phyloP scores from a whole-genome alignment of 805 yeast genomes.

The Saturnispora bothae region DNA sequence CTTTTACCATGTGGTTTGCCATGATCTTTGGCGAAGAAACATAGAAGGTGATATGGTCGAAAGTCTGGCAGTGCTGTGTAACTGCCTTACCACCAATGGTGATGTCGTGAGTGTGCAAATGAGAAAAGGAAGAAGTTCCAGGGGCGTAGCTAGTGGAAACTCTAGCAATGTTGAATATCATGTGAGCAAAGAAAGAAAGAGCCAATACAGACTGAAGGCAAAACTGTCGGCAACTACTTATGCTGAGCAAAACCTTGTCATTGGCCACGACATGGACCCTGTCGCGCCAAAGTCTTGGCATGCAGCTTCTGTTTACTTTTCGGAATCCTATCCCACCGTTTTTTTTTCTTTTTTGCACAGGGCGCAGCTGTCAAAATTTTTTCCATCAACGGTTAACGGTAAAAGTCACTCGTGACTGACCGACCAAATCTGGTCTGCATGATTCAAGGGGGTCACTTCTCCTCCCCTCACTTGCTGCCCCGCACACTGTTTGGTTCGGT shows the following conservation, averaged over 20 bases:
- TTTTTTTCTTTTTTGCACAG: background rate
- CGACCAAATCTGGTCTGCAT: too few relatives aligned
- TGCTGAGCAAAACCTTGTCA: too few relatives aligned
- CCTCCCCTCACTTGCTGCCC: too few relatives aligned
- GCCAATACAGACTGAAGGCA: too few relatives aligned
- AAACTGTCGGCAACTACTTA: too few relatives aligned
- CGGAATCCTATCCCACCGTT: background rate
- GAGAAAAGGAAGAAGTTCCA: too few relatives aligned
- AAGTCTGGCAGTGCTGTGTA: constrained; percentile 25
- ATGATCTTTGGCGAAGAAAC: constrained; percentile 63
- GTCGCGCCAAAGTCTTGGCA: background rate
- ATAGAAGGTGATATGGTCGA: constrained; percentile 59
- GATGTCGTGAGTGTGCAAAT: constrained; percentile 5
- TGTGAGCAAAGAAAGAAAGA: too few relatives aligned
- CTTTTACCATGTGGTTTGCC: constrained; percentile 41
- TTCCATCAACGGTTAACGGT: background rate
- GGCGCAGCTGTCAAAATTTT: background rate
- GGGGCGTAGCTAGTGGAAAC: too few relatives aligned
- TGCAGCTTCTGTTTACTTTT: background rate
- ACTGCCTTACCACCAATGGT: background rate
- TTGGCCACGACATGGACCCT: background rate
- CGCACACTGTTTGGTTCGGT: too few relatives aligned
- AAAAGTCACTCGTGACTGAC: background rate
- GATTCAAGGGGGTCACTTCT: too few relatives aligned
- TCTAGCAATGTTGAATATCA: too few relatives aligned